These are phyloP conservation scores for Pythium monospermum DNA, from an alignment of 352 stramenopile species.

Conservation along the genomic window DNA sequence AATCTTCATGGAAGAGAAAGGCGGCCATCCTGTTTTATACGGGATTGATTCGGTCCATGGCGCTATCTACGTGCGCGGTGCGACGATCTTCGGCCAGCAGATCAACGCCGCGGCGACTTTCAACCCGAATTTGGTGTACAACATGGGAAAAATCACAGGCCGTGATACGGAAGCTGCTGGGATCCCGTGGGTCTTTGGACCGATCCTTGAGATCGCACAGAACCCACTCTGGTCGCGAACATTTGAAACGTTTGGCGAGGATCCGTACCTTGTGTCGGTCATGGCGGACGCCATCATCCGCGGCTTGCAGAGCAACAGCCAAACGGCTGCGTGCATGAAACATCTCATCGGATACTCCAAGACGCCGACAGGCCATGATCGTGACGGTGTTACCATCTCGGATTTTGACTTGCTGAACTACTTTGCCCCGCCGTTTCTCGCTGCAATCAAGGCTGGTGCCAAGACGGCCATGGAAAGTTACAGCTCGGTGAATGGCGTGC, in stretches of 20 bases:
- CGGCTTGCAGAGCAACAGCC: constrained; percentile 72
- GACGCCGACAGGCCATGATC: constrained; percentile 78
- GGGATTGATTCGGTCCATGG: constrained; percentile 91
- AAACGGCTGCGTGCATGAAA: constrained; percentile 85
- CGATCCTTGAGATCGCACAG: constrained; percentile 82
- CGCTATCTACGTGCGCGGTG: constrained; percentile 79
- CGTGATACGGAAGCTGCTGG: constrained; percentile 83
- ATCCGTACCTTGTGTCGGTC: constrained; percentile 73
- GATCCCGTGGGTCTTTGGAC: constrained; percentile 89
- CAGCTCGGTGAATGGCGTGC: constrained; percentile 90
- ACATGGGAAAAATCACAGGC: constrained; percentile 66
- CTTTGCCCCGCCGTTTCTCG: constrained; percentile 82
- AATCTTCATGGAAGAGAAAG: constrained; percentile 59
- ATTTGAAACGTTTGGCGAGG: constrained; percentile 94
- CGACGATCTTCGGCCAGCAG: constrained; percentile 84
- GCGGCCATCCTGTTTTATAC: constrained; percentile 71
- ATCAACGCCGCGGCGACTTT: constrained; percentile 88
- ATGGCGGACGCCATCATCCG: constrained; percentile 77
- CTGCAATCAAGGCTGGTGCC: constrained; percentile 69
- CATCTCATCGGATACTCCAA: constrained; percentile 88
- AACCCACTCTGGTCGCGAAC: constrained; percentile 87
- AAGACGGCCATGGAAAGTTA: constrained; percentile 94
- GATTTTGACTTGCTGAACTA: constrained; percentile 82
- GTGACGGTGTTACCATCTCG: constrained; percentile 60
- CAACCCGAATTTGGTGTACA: constrained; percentile 69